Conservation (phyloP, 164 flowering plant genomes). For the Cinnamomum chago region DNA sequence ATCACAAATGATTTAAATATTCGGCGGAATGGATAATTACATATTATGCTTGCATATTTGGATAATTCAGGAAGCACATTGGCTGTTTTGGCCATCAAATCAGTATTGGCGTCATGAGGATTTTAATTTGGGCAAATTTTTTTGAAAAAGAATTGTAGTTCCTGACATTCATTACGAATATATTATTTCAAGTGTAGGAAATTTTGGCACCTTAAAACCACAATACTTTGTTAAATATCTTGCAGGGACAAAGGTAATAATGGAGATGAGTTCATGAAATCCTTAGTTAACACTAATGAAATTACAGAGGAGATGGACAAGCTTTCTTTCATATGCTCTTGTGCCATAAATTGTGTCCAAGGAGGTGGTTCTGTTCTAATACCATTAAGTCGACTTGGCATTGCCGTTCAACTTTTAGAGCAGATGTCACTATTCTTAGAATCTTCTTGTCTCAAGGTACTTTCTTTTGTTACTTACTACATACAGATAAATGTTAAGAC, state of each 20-base stretch:
- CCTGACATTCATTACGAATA: no score
- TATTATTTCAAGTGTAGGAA: no score
- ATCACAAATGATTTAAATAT: no score
- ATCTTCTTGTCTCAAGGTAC: conserved; percentile 52
- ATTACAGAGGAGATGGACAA: conserved; percentile 61
- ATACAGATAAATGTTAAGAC: not conserved
- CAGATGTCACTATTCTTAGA: conserved; percentile 44
- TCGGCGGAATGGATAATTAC: not conserved
- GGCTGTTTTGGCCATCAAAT: not conserved
- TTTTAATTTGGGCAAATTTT: not conserved
- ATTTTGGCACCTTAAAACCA: not conserved
- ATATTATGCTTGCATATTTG: not conserved
- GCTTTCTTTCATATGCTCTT: conserved; percentile 63
- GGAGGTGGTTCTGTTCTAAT: conserved; percentile 84
- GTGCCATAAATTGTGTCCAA: conserved; percentile 48
- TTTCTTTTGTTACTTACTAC: not conserved
- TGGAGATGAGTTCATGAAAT: conserved; percentile 18
- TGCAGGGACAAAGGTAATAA: conserved; percentile 22
- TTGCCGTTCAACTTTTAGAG: conserved; percentile 66
- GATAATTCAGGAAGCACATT: not conserved
- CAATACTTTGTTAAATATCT: not conserved
- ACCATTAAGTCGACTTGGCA: conserved; percentile 63
- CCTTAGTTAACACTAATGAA: conserved; percentile 38
- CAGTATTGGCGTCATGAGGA: not conserved
- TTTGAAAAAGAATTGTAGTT: no score